These are phyloP conservation scores for Calycina marina DNA, from an alignment of 2,329 filamentous ascomycete genomes.

Conservation along the genomic window DNA sequence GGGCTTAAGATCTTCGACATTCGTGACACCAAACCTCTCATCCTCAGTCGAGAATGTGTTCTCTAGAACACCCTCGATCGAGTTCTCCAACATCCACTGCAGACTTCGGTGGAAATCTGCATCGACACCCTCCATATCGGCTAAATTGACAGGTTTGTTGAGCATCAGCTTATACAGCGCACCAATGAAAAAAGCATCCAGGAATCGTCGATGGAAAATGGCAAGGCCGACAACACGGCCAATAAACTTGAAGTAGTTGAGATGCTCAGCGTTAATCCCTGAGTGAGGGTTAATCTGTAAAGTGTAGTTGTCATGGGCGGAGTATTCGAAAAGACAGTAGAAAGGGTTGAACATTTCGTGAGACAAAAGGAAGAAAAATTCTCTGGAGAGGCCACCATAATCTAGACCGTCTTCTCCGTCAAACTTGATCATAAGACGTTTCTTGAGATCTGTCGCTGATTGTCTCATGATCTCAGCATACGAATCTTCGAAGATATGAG, in stretches of 20 bases:
- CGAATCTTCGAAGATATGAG: conserved; percentile 96
- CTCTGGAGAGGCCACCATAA: conserved; percentile 92
- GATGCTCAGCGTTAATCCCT: conserved; percentile 95
- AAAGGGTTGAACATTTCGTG: conserved; percentile 99
- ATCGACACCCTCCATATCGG: conserved; percentile 98
- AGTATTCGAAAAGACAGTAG: conserved; percentile 99
- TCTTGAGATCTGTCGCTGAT: conserved; percentile 91
- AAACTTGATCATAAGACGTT: conserved; percentile 98
- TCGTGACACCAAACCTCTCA: conserved; percentile 88
- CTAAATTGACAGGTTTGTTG: conserved; percentile 77
- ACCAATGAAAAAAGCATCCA: conserved; percentile 98
- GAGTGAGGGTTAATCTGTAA: conserved; percentile 99
- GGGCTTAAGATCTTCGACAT: conserved; percentile 86
- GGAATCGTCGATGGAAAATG: conserved; percentile 94
- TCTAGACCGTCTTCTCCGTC: conserved; percentile 96
- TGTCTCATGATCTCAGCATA: conserved; percentile 98
- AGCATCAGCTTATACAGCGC: conserved; percentile 99
- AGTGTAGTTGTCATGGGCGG: conserved; percentile 98
- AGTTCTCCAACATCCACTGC: conserved; percentile 96
- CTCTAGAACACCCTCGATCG: conserved; percentile 88
- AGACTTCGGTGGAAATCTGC: conserved; percentile 94
- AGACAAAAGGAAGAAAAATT: conserved; percentile 98
- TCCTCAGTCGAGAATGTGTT: conserved; percentile 96
- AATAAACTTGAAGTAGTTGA: conserved; percentile 99
- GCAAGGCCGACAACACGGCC: conserved; percentile 91